Base-by-base conservation (phyloP, 148 eudicot species). In the Bassia scoparia region DNA sequence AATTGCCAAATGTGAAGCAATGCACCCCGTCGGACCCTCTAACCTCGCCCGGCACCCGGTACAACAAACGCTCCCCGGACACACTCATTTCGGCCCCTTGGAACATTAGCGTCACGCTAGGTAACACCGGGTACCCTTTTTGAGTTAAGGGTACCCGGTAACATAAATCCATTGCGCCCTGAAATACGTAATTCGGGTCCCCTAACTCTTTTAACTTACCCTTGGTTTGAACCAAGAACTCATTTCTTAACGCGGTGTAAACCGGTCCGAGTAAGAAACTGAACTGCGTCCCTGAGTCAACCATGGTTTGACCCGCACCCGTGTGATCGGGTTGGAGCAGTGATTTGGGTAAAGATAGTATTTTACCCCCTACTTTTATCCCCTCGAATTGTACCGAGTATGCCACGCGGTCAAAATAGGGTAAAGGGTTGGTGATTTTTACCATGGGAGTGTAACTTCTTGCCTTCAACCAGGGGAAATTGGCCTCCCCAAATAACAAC, bases 261-360 rank as follows among this genome's bases (percentile, higher is more conserved):
- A 68, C 97, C n/a, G 88, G 84, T 1, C 96, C 98, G 3, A 94
- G 93, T 4, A 94, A 71, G 70, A 89, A 91, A 0, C 91, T 89
- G 76, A 89, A 94, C 68, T 94, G 98, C 23, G 98, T 94, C 5
- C 98, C 98, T 8, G 98, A 94, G 67, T 94, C 98, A 18, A 94
- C 89, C 98, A 91, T 94, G 17, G 98, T 94, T 75, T 91, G 98
- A 74, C 97, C 98, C 68, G 98, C 97, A n/a, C 98, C 98, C 35
- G 96, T 86, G 29, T 89, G 97, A 31, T 94, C 98, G 11, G 98
- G 98, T 44, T 80, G 84, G 17, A 86, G 80, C 2, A 91, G 63
- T 8, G 95, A 86, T 66, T 88, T 85, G 21, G 97, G 88, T 49
- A 94, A 11, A 1, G 80, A 53, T 14, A 94, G 53, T 1, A 87